Percentiles rank a stretch among this genome's conserved stretches.
These are phyloP conservation scores for Linderina pennispora DNA, from an alignment of 192 early-diverging fungal species.

Conservation along the genomic window DNA sequence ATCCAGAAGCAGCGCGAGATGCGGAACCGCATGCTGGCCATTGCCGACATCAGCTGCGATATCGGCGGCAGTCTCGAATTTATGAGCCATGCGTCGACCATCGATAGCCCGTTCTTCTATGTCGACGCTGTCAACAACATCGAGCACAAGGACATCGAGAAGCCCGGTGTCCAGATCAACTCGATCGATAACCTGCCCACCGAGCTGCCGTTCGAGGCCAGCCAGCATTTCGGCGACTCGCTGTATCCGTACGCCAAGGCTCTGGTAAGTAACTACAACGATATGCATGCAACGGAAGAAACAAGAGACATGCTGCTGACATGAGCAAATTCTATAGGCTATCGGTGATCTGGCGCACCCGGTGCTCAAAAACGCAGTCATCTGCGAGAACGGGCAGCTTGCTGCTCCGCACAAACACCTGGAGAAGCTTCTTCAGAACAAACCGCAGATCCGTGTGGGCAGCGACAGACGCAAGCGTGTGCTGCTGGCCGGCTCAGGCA, in stretches of 20 bases:
- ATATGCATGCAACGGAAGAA: no score
- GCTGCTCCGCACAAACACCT: constrained; percentile 52
- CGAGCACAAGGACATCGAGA: constrained; percentile 71
- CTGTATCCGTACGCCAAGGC: constrained; percentile 78
- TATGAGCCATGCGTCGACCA: constrained; percentile 81
- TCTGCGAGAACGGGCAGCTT: constrained; percentile 68
- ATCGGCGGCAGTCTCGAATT: constrained; percentile 93
- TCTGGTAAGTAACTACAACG: constrained; percentile 50
- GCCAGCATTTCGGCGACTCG: constrained; percentile 84
- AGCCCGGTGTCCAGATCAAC: constrained; percentile 89
- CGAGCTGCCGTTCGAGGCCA: constrained; percentile 92
- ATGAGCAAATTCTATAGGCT: constrained; percentile 48
- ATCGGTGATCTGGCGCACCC: constrained; percentile 52
- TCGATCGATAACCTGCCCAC: constrained; percentile 96
- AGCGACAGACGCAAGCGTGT: constrained; percentile 50
- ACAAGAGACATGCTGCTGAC: no score
- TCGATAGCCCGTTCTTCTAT: constrained; percentile 88
- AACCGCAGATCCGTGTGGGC: constrained; percentile 32
- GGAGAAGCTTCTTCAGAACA: constrained; percentile 29
- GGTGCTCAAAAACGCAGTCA: constrained; percentile 68
- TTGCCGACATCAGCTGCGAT: constrained; percentile 94
- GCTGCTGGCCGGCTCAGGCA: constrained; percentile 80
- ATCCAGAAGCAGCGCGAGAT: constrained; percentile 62
- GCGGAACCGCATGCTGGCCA: constrained; percentile 65
- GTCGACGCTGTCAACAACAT: constrained; percentile 70